phyloP scores from a whole-genome alignment of 805 yeast genomes.

The Tetrapisispora fleetii region DNA sequence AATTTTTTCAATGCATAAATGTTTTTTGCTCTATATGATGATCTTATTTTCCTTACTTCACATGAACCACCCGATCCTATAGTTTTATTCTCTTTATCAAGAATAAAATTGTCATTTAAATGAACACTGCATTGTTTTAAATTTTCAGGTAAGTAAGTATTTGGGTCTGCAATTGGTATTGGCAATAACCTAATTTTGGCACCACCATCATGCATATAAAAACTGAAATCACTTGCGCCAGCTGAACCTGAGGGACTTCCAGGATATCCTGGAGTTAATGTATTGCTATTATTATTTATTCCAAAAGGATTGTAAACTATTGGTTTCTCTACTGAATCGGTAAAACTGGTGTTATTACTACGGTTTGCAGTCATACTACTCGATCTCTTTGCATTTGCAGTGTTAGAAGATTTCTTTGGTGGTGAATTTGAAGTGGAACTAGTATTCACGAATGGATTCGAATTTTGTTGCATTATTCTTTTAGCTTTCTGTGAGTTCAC shows the following conservation, averaged over 20 bases:
- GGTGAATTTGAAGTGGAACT: not conserved
- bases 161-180: slow-evolving; percentile 58
- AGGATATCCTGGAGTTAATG: slow-evolving; percentile 8
- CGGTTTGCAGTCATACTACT: not conserved
- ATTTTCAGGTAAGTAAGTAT: slow-evolving; percentile 45
- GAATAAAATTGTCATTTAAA: slow-evolving; percentile 46
- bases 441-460: slow-evolving; percentile 1
- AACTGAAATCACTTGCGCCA: slow-evolving; percentile 20
- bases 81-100: slow-evolving; percentile 36
- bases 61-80: slow-evolving; percentile 72
- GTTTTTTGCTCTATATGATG: slow-evolving; percentile 30
- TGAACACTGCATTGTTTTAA: slow-evolving; percentile 40
- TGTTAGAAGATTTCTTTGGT: not conserved
- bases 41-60: slow-evolving; percentile 44
- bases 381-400: slow-evolving; percentile 1
- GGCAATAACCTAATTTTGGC: slow-evolving; percentile 39
- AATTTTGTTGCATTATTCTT: not conserved
- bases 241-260: slow-evolving; percentile 4
- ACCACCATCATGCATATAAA: slow-evolving; percentile 30
- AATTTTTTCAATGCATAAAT: slow-evolving; percentile 62
- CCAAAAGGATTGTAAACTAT: slow-evolving; percentile 58
- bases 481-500: not conserved
- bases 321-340: not conserved
- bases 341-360: not conserved
- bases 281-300: slow-evolving; percentile 7